phyloP scores from a whole-genome alignment of 805 yeast genomes.

The Kluyveromyces aestuarii region DNA sequence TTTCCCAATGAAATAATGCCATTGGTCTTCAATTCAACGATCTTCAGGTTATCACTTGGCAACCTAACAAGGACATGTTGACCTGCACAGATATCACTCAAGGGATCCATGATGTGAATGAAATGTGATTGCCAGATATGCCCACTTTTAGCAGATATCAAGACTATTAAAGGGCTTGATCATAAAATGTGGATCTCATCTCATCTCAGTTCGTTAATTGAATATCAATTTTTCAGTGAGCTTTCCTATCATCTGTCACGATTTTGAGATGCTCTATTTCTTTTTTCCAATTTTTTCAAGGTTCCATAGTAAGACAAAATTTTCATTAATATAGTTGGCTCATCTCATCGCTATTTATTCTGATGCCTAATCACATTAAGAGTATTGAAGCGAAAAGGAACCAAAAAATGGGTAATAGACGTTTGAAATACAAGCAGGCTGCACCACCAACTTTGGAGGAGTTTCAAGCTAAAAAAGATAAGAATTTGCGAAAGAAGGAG shows the following conservation, averaged over 20 bases:
- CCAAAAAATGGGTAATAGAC: conserved; percentile 68
- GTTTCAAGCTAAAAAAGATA: conserved; percentile 46
- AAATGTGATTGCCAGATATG: too few relatives aligned
- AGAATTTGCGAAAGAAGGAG: conserved; percentile 29
- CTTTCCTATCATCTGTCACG: not conserved
- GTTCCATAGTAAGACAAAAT: not conserved
- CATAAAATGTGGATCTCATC: not conserved
- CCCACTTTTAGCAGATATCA: too few relatives aligned
- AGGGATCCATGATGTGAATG: conserved; percentile 15
- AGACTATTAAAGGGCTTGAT: too few relatives aligned
- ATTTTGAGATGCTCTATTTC: not conserved
- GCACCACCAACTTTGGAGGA: conserved; percentile 87
- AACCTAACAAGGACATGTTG: conserved; percentile 52
- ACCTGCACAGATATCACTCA: conserved; percentile 19
- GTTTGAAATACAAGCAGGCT: conserved; percentile 86
- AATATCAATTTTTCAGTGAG: not conserved
- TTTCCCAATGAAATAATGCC: conserved; percentile 72
- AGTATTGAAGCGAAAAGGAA: not conserved
- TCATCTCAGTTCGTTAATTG: not conserved
- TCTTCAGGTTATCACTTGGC: conserved; percentile 74
- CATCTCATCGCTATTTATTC: conserved; percentile 9
- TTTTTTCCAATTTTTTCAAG: not conserved
- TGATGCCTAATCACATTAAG: not conserved
- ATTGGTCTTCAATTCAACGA: conserved; percentile 55
- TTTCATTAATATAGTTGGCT: conserved; percentile 1